Evolutionary conservation across 306 rosid species (phyloP), one percentile per base, ranked within the genome.

Genomic region (Vicia villosa): DNA sequence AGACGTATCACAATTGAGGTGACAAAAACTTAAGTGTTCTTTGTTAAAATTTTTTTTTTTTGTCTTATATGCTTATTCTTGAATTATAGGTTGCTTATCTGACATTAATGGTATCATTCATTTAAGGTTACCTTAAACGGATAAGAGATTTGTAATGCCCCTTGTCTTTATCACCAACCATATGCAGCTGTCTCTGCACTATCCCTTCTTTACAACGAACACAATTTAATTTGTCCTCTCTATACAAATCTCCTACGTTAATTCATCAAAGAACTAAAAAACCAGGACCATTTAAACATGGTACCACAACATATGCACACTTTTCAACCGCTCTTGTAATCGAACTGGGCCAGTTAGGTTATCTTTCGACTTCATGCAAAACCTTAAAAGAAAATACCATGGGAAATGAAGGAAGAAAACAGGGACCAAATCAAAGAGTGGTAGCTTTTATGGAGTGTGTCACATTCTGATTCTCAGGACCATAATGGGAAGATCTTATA

Each of bases 391-490:
- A 47, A 63, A 49, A 63, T 38, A 68, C 20, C 74, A 77, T 59
- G 79, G 24, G 65, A 80, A 81, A 84, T 77, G 60, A 54, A 76
- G 22, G 64, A 46, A 47, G 61, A 74, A 5, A 6, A 22, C 12
- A 65, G 70, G 86, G 90, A 81, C 86, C 88, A 83, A 75, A 24
- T 81, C 89, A 83, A 84, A 80, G 83, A 79, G 76, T 52, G 87
- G 78, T 58, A 54, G 34, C 50, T 60, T 59, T 45, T 66, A 64
- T 59, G 65, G 65, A 32, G 65, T n/a, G 49, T 65, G 74, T 24
- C 45, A 47, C 70, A 76, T 71, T 28, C 12, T 72, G 79, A 81
- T 77, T 81, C 85, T 71, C 55, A 38, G 21, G 63, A 51, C 37
- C 56, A 38, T 10, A 62, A 32, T 57, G 45, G 66, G 52, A n/a